These are phyloP conservation scores for Schizochytrium sp. DNA, from an alignment of 108 stramenopile species.

Conservation along the genomic window DNA sequence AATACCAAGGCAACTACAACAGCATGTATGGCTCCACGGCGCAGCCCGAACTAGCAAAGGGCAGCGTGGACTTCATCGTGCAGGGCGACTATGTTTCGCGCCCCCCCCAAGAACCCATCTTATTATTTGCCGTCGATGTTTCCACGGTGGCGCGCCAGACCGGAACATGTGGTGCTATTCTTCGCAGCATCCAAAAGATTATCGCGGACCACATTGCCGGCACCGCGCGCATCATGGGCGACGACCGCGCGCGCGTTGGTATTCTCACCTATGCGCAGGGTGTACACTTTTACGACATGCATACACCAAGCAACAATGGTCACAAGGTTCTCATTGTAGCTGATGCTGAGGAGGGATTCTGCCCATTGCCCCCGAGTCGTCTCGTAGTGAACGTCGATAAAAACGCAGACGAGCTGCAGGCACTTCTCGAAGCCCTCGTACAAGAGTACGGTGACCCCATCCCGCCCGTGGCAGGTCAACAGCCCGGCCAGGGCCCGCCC, in stretches of 20 bases:
- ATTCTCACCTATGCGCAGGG: neutral
- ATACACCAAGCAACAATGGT: neutral
- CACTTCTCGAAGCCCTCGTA: neutral
- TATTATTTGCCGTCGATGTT: neutral
- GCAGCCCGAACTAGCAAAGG: conserved; percentile 1
- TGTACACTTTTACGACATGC: neutral
- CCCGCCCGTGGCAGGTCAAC: neutral
- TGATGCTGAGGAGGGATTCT: neutral
- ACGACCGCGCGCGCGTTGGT: neutral
- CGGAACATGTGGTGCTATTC: neutral
- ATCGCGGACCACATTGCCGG: neutral
- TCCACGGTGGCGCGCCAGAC: neutral
- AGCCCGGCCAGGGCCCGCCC: neutral
- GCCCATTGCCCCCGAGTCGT: neutral
- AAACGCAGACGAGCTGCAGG: neutral
- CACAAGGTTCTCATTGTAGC: neutral
- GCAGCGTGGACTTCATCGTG: neutral
- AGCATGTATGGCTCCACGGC: neutral
- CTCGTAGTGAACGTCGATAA: neutral
- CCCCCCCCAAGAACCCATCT: neutral
- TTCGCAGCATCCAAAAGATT: neutral
- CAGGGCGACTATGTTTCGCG: neutral
- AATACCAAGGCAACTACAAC: conserved; percentile 14
- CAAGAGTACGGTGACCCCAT: neutral
- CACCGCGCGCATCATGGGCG: neutral